Base-by-base conservation (phyloP, 2,329 filamentous ascomycete genomes). In the Penicillium expansum region DNA sequence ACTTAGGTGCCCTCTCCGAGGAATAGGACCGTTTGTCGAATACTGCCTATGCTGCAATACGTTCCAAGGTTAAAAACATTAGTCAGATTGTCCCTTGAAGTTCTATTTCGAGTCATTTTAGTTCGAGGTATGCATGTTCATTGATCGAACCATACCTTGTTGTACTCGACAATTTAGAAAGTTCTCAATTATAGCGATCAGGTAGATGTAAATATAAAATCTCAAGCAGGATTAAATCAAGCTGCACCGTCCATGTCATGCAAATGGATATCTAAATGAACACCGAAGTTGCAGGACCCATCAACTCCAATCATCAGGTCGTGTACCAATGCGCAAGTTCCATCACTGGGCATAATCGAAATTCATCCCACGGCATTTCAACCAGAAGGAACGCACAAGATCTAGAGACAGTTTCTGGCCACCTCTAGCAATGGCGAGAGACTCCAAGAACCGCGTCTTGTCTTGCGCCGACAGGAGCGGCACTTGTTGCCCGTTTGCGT, bases 301-400 rank as follows among this genome's bases (percentile, higher is more conserved):
- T 45, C 55, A 55, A 57, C 55, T 57, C 55, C 55, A 55, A 55
- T 52, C 24, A 43, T 58, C 48, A 52, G 35, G 22, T 33, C 41
- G 30, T 48, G 29, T 58, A 55, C 50, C 37, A 52, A 38, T 35
- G 38, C 42, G 29, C 48, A 32, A 51, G 42, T 58, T 56, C 66
- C 33, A 47, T 52, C n/a, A 72, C 33, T 69, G 64, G 47, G 68
- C 63, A 65, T 77, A 77, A 52, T 73, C 73, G 62, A 76, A 77
- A 8, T 70, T 70, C 52, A 71, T 68, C 2, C 77, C 77, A 22
- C 75, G 72, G 59, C 76, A 79, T 53, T 73, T 72, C 22, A 79
- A 59, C 77, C 77, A 79, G 55, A 79, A 78, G 2, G 72, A 62
- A 30, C 71, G 74, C 18, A 75, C 72, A 55, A 77, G 57, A 35